Percentiles rank a stretch among this genome's conserved stretches.
phyloP scores from a whole-genome alignment of 495 filamentous ascomycete genomes.

The Trichoderma asperelloides region DNA sequence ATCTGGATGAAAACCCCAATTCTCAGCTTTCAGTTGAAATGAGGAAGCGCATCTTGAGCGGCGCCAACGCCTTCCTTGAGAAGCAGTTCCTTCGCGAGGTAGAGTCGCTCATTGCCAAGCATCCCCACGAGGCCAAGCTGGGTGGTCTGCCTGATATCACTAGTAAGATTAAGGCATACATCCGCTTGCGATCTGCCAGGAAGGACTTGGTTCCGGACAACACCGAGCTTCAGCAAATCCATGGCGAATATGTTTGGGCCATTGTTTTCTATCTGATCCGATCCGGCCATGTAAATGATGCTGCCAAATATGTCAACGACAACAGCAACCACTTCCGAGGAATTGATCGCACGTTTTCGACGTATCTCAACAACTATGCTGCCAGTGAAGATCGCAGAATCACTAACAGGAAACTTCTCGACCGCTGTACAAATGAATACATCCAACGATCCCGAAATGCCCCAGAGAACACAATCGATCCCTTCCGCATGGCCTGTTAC shows the following conservation, averaged over 20 bases:
- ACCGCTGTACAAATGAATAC: conserved; percentile 82
- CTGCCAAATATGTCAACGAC: conserved; percentile 71
- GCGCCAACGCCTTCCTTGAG: conserved; percentile 69
- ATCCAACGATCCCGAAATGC: conserved; percentile 73
- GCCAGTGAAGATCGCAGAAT: conserved; percentile 64
- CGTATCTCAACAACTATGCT: conserved; percentile 76
- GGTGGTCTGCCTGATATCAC: conserved; percentile 79
- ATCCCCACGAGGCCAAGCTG: conserved; percentile 79
- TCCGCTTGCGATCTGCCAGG: conserved; percentile 62
- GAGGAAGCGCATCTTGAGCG: conserved; percentile 66
- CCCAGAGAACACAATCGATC: conserved; percentile 80
- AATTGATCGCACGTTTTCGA: conserved; percentile 80
- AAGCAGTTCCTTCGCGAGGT: conserved; percentile 62
- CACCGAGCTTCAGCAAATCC: conserved; percentile 59
- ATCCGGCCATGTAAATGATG: conserved; percentile 73
- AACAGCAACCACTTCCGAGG: conserved; percentile 73
- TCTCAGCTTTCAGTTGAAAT: conserved; percentile 51
- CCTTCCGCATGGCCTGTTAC: conserved; percentile 94
- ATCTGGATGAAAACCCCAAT: conserved; percentile 60
- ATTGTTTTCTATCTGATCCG: conserved; percentile 88
- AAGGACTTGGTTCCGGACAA: conserved; percentile 75
- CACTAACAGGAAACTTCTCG: conserved; percentile 59
- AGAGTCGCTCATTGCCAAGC: conserved; percentile 64
- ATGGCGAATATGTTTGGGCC: conserved; percentile 86
- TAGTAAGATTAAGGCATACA: conserved; percentile 87